These are phyloP conservation scores for Paraphoma chrysanthemicola DNA, from an alignment of 2,329 filamentous ascomycete genomes.

Conservation along the genomic window DNA sequence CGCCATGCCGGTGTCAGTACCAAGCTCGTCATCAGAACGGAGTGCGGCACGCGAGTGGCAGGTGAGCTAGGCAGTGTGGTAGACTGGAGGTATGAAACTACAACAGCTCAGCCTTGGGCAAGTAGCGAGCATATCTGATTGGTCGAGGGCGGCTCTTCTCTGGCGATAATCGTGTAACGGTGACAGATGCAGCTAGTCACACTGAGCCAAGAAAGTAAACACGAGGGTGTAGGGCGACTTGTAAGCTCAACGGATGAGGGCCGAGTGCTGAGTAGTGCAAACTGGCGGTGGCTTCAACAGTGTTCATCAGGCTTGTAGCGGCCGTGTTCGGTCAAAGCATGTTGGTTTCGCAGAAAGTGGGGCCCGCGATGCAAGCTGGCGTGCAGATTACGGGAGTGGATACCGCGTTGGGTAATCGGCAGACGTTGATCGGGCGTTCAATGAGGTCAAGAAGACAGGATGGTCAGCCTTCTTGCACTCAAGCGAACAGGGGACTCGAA, in stretches of 20 bases:
- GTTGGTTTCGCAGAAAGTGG: conserved; percentile 18
- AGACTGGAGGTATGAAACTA: conserved; percentile 6
- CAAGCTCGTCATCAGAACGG: conserved; percentile 25
- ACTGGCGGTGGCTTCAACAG: conserved; percentile 19
- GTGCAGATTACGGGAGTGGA: conserved; percentile 11
- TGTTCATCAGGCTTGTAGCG: conserved; percentile 8
- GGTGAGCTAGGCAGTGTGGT: conserved; percentile 11
- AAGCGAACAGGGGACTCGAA: conserved; percentile 18
- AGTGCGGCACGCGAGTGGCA: conserved; percentile 18
- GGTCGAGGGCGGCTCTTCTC: conserved; percentile 2
- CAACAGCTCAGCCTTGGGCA: conserved; percentile 18
- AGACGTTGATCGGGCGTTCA: conserved; percentile 16
- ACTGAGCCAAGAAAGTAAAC: conserved; percentile 13
- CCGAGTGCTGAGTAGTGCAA: conserved; percentile 21
- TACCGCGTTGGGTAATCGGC: conserved; percentile 14
- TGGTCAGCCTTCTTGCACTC: conserved; percentile 11
- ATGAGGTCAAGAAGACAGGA: conserved; percentile 16
- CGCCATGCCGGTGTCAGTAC: conserved; percentile 14
- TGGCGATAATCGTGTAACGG: conserved; percentile 14
- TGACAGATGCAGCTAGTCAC: conserved; percentile 21
- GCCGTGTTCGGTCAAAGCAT: conserved; percentile 21
- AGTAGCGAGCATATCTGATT: conserved; percentile 13
- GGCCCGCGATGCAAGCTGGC: conserved; percentile 14
- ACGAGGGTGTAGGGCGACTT: conserved; percentile 8
- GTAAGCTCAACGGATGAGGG: conserved; percentile 13